phyloP scores from a whole-genome alignment of 1,139 yeast genomes.

The Hyphopichia wangnamkhiaoensis region DNA sequence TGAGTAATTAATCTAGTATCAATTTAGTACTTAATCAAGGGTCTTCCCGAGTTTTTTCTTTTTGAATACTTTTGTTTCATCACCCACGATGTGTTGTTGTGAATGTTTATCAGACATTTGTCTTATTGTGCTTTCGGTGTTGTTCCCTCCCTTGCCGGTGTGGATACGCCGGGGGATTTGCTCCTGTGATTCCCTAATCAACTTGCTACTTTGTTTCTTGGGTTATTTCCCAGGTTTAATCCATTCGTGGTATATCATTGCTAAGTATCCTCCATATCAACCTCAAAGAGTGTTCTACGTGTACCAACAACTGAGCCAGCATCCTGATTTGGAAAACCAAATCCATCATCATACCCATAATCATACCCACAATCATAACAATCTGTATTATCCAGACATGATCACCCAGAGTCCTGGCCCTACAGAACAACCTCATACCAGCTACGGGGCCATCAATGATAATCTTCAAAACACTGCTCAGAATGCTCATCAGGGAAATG shows the following conservation, averaged over 20 bases:
- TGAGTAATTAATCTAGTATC: too few relatives aligned
- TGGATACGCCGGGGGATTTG: constrained; percentile 68
- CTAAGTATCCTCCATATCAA: constrained; percentile 42
- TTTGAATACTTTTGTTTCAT: neutral
- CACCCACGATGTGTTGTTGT: constrained; percentile 14
- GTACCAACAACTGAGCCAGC: constrained; percentile 14
- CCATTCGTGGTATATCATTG: constrained; percentile 66
- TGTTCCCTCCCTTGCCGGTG: constrained; percentile 74
- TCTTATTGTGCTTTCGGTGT: constrained; percentile 58
- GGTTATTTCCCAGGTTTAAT: constrained; percentile 73
- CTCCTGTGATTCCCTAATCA: constrained; percentile 60
- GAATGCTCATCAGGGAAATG: too few relatives aligned
- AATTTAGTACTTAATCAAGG: too few relatives aligned
- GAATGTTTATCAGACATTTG: constrained; percentile 49
- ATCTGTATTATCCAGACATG: constrained; percentile 9
- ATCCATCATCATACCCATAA: constrained; percentile 24
- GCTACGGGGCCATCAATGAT: constrained; percentile 15
- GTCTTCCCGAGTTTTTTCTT: neutral
- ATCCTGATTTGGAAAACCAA: constrained; percentile 32
- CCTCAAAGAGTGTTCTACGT: constrained; percentile 33
- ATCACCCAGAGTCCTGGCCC: constrained; percentile 3
- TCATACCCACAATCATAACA: constrained; percentile 21
- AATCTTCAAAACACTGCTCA: constrained; percentile 6
- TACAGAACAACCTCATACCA: neutral
- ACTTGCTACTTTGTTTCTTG: constrained; percentile 54